Conservation (phyloP, 352 stramenopile genomes). For the Phytophthora cactorum region DNA sequence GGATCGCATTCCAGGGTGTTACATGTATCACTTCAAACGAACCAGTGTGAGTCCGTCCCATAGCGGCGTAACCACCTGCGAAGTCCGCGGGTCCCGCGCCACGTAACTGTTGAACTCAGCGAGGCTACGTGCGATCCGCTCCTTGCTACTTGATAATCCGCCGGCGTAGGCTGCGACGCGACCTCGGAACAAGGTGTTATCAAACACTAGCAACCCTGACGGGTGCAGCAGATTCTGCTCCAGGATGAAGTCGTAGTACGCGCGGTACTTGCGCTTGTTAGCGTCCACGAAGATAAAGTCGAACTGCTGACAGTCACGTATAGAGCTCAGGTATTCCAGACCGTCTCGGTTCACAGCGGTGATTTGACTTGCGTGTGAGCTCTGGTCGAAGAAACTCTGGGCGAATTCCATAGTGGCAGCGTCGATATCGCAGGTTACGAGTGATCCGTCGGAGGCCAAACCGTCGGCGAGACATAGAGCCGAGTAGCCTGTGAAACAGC, state of each 20-base stretch:
- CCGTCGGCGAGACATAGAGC: conserved; percentile 86
- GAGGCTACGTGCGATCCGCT: conserved; percentile 68
- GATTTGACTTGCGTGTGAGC: conserved; percentile 44
- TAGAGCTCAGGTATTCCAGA: conserved; percentile 43
- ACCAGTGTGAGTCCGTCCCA: conserved; percentile 91
- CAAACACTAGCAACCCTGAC: conserved; percentile 86
- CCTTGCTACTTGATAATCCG: conserved; percentile 51
- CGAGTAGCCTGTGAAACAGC: conserved; percentile 95
- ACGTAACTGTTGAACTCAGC: conserved; percentile 92
- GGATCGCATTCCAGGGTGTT: neutral
- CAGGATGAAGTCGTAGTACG: conserved; percentile 87
- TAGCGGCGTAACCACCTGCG: conserved; percentile 89
- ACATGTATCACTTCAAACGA: conserved; percentile 10
- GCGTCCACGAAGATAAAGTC: conserved; percentile 96
- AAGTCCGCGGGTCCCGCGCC: conserved; percentile 69
- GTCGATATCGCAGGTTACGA: conserved; percentile 76
- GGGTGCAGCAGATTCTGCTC: conserved; percentile 73
- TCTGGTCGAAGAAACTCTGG: conserved; percentile 52
- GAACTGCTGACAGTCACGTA: conserved; percentile 56
- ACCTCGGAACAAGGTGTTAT: conserved; percentile 96
- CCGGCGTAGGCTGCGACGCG: conserved; percentile 75
- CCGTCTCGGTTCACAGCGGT: conserved; percentile 46
- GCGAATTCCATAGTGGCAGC: conserved; percentile 55
- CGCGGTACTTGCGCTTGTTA: conserved; percentile 91
- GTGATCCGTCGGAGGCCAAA: conserved; percentile 27